phyloP scores from a whole-genome alignment of 2,329 filamentous ascomycete genomes.

The Fusarium sp. region DNA sequence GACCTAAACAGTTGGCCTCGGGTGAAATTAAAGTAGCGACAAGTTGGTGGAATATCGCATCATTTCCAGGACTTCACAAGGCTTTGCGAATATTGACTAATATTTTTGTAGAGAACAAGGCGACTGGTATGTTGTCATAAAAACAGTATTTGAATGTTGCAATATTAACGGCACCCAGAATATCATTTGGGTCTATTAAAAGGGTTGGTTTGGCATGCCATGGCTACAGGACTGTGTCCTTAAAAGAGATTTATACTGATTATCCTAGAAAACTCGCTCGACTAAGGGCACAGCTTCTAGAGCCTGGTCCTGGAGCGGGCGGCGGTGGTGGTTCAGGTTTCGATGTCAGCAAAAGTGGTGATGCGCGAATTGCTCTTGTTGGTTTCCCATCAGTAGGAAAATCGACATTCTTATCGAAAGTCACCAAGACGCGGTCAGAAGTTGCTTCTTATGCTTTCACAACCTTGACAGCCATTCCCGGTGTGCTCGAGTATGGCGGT shows the following conservation, averaged over 20 bases:
- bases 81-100: constrained; percentile 2
- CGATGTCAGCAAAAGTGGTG: constrained; percentile 94
- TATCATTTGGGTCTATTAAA: constrained; percentile 98
- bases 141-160: neutral
- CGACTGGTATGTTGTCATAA: constrained; percentile 76
- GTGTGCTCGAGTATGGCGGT: constrained; percentile 96
- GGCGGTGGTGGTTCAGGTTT: constrained; percentile 85
- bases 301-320: constrained; percentile 83
- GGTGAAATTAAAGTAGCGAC: neutral
- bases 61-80: neutral
- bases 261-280: constrained; percentile 86
- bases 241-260: neutral
- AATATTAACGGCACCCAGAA: constrained; percentile 64
- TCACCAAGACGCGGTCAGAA: constrained; percentile 97
- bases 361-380: constrained; percentile 95
- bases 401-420: constrained; percentile 98
- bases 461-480: constrained; percentile 95
- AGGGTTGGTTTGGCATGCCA: constrained; percentile 69
- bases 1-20: neutral
- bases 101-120: constrained; percentile 85
- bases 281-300: constrained; percentile 90
- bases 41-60: neutral
- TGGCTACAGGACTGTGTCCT: neutral
- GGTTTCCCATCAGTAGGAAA: constrained; percentile 99
- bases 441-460: constrained; percentile 98